Base-by-base conservation (phyloP, 176 grass and related monocot species). In the Paspalum vaginatum region DNA sequence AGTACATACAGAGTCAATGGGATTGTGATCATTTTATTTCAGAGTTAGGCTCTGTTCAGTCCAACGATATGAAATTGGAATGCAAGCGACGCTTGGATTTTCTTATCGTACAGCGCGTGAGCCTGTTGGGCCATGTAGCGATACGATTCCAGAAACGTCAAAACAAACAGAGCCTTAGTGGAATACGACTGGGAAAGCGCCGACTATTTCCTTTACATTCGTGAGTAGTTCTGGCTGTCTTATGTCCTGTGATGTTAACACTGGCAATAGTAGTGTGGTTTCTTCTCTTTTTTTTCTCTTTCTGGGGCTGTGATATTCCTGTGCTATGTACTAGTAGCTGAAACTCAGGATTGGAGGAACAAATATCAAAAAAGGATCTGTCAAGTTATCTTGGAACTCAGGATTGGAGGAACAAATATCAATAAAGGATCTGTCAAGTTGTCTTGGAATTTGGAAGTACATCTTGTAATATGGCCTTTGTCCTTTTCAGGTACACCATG, bases 401-500 rank as follows among this genome's bases (percentile, higher is more conserved):
- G n/a, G n/a, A n/a, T n/a, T n/a, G n/a, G n/a, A n/a, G 21, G 25
- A 59, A 25, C 5, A 10, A 59, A 26, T 11, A 25, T 59, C 22
- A 59, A 25, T 59, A 59, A n/a, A 25, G 25, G n/a, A 16, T 9
- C 41, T 37, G 5, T 54, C n/a, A 14, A 66, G 66, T 47, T 37
- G 75, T 75, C 8, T 65, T 80, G 41, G 27, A 47, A 45, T 5
- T 65, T 80, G 41, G 27, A 47, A 45, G 7, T 70, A 9, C 55
- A 62, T 11, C 46, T 61, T 1, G 1, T n/a, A 18, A 69, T 60
- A 12, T 77, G 69, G 75, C 22, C 41, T 40, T 86, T 65, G 27
- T 42, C 80, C 67, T 62, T 74, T 56, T 21, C 65, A 89, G 89
- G 81, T 95, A 65, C 89, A 95, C 72, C 93, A 95, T 52, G 89